Base-by-base conservation (phyloP, 2,329 filamentous ascomycete species). In the Sarocladium brachiariae region DNA sequence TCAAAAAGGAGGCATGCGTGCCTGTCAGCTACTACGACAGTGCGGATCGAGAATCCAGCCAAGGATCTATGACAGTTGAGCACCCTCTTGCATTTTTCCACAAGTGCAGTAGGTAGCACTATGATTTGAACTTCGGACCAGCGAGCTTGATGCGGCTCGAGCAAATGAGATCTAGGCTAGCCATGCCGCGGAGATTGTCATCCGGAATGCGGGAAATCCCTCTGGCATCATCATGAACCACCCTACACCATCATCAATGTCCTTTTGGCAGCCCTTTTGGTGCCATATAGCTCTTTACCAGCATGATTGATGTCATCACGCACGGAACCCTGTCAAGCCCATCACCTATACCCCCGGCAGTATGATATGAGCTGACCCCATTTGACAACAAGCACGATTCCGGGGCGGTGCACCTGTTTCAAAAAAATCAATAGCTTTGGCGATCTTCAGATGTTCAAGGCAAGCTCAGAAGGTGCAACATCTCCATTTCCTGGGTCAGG, bases 121-220 rank as follows among this genome's bases (percentile, higher is more conserved):
- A 19, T 13, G 39, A 43, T 43, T 23, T 43, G 6, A 18, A 43
- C n/a, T 25, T 6, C 9, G 7, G 39, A 14, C 21, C 6, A 43
- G 7, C 3, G n/a, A 43, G 25, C 39, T 43, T 23, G 39, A 43
- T 43, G 39, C 23, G 39, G 39, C 23, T 43, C 23, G 9, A 21
- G 16, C 11, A 21, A 16, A 6, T 7, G n/a, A n/a, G n/a, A 43
- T 23, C 39, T 19, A 27, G 19, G 16, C 23, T 11, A 14, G 19
- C 5, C 23, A 3, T 33, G 43, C n/a, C 43, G n/a, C 43, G 43
- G 43, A 47, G 43, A 24, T 47, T 47, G 43, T 47, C 43, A 5
- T 47, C 43, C 43, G 43, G 35, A 39, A 39, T 21, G 43, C 27
- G n/a, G 25, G 19, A 19, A 27, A 9, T 10, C 3, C 13, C n/a